Evolutionary conservation across 2,329 filamentous ascomycete genomes (phyloP), one percentile per base, ranked within the genome.

Genomic region (Xylariaceae sp.): DNA sequence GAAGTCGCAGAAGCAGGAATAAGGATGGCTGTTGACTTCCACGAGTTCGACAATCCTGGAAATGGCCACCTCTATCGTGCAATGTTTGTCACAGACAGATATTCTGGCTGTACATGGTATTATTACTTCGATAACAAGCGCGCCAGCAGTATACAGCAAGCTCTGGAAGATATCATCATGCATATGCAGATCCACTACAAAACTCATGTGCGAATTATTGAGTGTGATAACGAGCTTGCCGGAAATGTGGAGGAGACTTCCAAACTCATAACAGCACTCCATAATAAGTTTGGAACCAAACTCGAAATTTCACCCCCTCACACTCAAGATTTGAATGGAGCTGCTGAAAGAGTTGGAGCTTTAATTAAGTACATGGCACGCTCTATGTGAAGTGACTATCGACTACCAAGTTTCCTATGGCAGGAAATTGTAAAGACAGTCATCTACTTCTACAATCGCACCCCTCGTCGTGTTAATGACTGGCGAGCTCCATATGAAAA

Each of bases 401-500:
- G 23, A n/a, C 15, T 53, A 3, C 51, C 34, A 6, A 9, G 2
- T 4, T n/a, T 5, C 8, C 9, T 37, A n/a, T 51, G 49, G 49
- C 9, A 2, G 10, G 49, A 51, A 10, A 51, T 51, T 4, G 49
- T 51, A 4, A 13, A 15, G 6, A 35, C 49, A 4, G 49, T 30
- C 5, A 15, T 51, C 8, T 51, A 51, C 10, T 17, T 51, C n/a
- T 15, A 34, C 10, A 51, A 51, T 18, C 7, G 49, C 4, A 35
- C 49, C 4, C 49, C 49, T 4, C 9, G 6, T 2, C 11, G n/a
- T 5, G 9, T 39, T 4, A 17, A 50, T 11, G 9, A 8, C 30
- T 56, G 45, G 53, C 49, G 11, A 37, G n/a, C 53, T 2, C 53
- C 53, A n/a, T 55, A 55, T 13, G 53, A 55, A 15, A 34, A 10